phyloP scores from a whole-genome alignment of 129 eudicot species.

The Mikania micrantha region DNA sequence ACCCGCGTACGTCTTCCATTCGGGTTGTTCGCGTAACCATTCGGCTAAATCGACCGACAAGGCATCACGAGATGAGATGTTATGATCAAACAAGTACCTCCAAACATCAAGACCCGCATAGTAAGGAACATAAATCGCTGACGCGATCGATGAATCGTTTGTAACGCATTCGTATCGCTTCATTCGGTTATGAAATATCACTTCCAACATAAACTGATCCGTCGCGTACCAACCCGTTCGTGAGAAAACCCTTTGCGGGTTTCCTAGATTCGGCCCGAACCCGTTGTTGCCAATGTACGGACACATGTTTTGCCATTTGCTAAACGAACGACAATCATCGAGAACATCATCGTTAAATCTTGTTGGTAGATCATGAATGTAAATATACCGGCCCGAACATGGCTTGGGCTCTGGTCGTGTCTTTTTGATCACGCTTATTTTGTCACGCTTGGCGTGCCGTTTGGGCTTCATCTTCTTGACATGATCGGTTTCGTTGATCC shows the following conservation, averaged over 20 bases:
- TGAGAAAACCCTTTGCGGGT: conserved; percentile 44
- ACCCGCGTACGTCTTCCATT: conserved; percentile 53
- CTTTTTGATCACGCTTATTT: neutral
- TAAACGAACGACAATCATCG: conserved; percentile 41
- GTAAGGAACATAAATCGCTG: conserved; percentile 73
- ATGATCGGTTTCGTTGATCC: neutral
- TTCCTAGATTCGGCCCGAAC: conserved; percentile 53
- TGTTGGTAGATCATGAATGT: conserved; percentile 55
- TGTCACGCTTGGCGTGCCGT: neutral
- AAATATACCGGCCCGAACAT: conserved; percentile 53
- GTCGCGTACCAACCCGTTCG: conserved; percentile 62
- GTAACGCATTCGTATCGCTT: conserved; percentile 75
- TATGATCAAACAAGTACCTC: conserved; percentile 46
- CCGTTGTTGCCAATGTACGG: conserved; percentile 50
- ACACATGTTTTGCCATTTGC: conserved; percentile 67
- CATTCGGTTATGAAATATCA: conserved; percentile 66
- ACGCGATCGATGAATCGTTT: conserved; percentile 56
- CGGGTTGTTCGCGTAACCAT: conserved; percentile 48
- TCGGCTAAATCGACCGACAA: conserved; percentile 41
- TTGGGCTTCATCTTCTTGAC: neutral
- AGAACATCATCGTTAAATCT: conserved; percentile 44
- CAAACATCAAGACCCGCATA: conserved; percentile 73
- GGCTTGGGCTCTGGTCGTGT: no score
- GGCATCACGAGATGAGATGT: conserved; percentile 34
- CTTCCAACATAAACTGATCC: conserved; percentile 62